Conservation (phyloP, 2,329 filamentous ascomycete species). For the Thermoascus crustaceus region DNA sequence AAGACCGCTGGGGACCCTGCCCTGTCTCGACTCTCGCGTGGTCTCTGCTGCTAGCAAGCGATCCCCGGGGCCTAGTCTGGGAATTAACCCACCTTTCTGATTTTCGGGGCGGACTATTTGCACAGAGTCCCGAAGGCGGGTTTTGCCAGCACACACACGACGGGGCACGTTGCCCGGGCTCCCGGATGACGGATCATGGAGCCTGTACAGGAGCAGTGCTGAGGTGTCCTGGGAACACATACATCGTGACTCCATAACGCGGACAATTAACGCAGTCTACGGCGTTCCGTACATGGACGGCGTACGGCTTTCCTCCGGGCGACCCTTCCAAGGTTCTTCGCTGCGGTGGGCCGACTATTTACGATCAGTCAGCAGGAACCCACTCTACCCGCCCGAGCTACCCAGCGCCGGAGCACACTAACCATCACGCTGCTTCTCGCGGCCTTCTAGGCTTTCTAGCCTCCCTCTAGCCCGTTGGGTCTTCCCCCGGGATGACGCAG, state of each 20-base stretch:
- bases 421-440: constrained; percentile 2
- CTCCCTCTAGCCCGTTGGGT: constrained; percentile 3
- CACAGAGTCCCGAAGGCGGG: not conserved
- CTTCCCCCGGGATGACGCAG: not conserved
- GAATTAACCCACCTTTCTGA: too few relatives aligned
- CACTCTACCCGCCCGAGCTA: constrained; percentile 4
- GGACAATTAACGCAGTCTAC: too few relatives aligned
- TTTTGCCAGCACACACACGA: too few relatives aligned
- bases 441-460: constrained; percentile 7
- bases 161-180: too few relatives aligned
- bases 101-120: constrained; percentile 1
- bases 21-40: constrained; percentile 1
- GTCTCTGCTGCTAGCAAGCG: not conserved
- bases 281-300: too few relatives aligned
- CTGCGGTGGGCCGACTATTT: constrained; percentile 2
- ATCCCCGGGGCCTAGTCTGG: not conserved
- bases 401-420: too few relatives aligned
- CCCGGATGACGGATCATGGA: too few relatives aligned
- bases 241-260: too few relatives aligned
- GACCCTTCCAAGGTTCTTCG: too few relatives aligned
- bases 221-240: too few relatives aligned
- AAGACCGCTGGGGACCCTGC: not conserved
- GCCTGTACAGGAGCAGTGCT: too few relatives aligned
- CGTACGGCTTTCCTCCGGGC: too few relatives aligned
- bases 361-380: constrained; percentile 4